Evolutionary conservation across 1,284 basidiomycete species (phyloP), one percentile per base, ranked within the genome.

Genomic region (Tylopilus sp.): DNA sequence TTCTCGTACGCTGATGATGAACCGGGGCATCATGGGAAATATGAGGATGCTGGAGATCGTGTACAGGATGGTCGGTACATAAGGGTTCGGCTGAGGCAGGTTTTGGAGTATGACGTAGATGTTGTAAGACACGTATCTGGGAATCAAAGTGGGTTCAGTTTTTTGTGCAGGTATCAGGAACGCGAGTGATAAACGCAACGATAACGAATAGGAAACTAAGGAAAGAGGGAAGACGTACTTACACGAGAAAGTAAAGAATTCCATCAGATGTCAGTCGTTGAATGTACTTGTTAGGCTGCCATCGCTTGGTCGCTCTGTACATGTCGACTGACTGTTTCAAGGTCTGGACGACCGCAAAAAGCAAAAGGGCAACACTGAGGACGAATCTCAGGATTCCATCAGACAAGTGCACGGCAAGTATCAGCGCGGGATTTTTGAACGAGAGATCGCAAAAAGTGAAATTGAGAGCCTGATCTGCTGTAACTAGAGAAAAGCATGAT

Each of bases 261-360:
- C 46, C 46, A 36, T 48, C 46, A 13, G 1, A 9, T 15, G 26
- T 10, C 1, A 48, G n/a, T 30, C 18, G 30, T 23, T 48, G 25
- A n/a, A 48, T 44, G 41, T 44, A 48, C 33, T 35, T 19, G 46
- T 48, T 48, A 12, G 33, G 26, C 16, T 48, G 40, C 46, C 46
- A 48, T 4, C 23, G 31, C 8, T 29, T 36, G n/a, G 46, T 36
- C 15, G 40, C 26, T 3, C 6, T 44, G 34, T 48, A 44, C 31
- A 43, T 34, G 25, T 13, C 2, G 13, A 47, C 5, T n/a, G 33
- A 43, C 18, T 47, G 46, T 11, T 19, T 28, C 18, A 44, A 28
- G 19, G 31, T 47, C 23, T 21, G 31, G 9, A 26, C 4, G 12
- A 29, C 29, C 35, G 33, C 33, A 11, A 47, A 31, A n/a, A 35